phyloP scores from a whole-genome alignment of 2,329 filamentous ascomycete species.

The Aureobasidium sp. region DNA sequence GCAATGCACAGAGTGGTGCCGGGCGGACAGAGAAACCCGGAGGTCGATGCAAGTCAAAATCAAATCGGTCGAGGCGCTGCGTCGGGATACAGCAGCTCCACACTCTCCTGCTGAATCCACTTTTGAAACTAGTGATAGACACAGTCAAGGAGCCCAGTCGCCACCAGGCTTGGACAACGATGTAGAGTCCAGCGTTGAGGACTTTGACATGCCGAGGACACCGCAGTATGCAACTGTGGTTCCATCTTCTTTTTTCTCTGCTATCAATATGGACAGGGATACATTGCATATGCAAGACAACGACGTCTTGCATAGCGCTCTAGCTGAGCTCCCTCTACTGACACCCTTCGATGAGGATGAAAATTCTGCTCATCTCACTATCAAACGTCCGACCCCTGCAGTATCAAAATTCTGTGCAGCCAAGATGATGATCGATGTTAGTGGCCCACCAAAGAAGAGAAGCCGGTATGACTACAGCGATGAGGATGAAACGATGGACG shows the following conservation, averaged over 20 bases:
- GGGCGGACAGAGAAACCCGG: slow-evolving; percentile 56
- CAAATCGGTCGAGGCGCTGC: slow-evolving; percentile 29
- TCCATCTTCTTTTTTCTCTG: slow-evolving; percentile 16
- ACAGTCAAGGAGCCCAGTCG: slow-evolving; percentile 6
- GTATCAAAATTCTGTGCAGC: slow-evolving; percentile 83
- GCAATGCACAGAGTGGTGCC: slow-evolving; percentile 77
- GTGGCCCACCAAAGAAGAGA: slow-evolving; percentile 63
- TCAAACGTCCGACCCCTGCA: slow-evolving; percentile 56
- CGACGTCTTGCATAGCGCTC: slow-evolving; percentile 44
- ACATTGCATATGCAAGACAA: slow-evolving; percentile 16
- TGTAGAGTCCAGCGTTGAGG: slow-evolving; percentile 9
- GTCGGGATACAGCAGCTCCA: slow-evolving; percentile 20
- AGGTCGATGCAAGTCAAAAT: slow-evolving; percentile 62
- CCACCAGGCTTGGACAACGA: slow-evolving; percentile 15
- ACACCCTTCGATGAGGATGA: slow-evolving; percentile 52
- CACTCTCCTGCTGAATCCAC: slow-evolving; percentile 19
- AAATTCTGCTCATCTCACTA: slow-evolving; percentile 36
- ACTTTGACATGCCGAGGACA: slow-evolving; percentile 16
- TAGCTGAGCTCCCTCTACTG: slow-evolving; percentile 77
- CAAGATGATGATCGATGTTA: slow-evolving; percentile 63
- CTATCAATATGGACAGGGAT: slow-evolving; percentile 16
- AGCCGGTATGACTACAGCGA: slow-evolving; percentile 72
- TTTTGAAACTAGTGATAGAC: slow-evolving; percentile 12
- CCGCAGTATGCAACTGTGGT: slow-evolving; percentile 17
- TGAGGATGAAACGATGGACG: slow-evolving; percentile 12